These are phyloP conservation scores for Diplotaxis tenuifolia DNA, from an alignment of 345 rosid genomes.

Conservation along the genomic window DNA sequence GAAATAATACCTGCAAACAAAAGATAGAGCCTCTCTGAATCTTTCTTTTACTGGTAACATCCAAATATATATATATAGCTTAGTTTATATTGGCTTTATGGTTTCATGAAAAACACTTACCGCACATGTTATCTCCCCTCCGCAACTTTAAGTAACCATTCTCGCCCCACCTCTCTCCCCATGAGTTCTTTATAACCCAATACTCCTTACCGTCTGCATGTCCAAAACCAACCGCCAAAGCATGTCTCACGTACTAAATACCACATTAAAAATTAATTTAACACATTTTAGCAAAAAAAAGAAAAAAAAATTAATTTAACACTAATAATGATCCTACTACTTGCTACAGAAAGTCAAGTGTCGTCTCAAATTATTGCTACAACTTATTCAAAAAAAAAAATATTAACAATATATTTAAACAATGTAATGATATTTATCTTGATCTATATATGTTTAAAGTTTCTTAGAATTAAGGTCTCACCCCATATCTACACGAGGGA, in stretches of 20 bases:
- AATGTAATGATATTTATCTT: too few relatives aligned
- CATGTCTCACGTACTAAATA: constrained; percentile 89
- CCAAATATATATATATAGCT: too few relatives aligned
- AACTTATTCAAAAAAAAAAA: too few relatives aligned
- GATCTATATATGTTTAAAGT: too few relatives aligned
- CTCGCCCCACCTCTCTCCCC: constrained; percentile 80
- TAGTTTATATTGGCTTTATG: too few relatives aligned
- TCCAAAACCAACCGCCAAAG: constrained; percentile 84
- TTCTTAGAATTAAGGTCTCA: too few relatives aligned
- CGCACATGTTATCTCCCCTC: constrained; percentile 90
- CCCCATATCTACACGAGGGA: constrained; percentile 53
- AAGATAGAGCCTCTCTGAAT: too few relatives aligned
- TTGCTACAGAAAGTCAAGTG: not conserved
- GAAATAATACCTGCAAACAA: too few relatives aligned
- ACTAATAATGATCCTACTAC: not conserved
- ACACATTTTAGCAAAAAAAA: too few relatives aligned
- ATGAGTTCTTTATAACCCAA: constrained; percentile 93
- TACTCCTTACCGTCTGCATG: constrained; percentile 65
- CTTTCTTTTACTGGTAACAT: too few relatives aligned
- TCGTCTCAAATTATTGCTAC: not conserved
- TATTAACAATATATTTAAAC: too few relatives aligned
- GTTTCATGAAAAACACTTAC: constrained; percentile 37
- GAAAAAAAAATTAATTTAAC: too few relatives aligned
- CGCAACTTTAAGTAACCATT: constrained; percentile 91
- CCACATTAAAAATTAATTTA: not conserved